These are phyloP conservation scores for Triangularia setosa DNA, from an alignment of 2,329 filamentous ascomycete genomes.

Conservation along the genomic window DNA sequence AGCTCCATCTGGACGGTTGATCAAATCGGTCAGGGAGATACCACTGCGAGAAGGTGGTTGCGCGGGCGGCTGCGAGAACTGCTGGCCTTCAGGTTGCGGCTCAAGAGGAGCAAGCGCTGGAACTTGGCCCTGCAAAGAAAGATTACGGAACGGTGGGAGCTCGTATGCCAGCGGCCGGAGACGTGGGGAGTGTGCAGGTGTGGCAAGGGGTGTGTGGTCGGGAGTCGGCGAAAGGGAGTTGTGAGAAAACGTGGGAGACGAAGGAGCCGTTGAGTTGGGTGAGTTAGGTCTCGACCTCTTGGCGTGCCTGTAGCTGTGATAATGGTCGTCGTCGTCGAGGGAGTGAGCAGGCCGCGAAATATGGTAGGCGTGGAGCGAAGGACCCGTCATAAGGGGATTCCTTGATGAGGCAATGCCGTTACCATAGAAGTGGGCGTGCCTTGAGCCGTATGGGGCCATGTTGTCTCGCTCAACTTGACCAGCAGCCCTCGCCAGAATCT, in stretches of 20 bases:
- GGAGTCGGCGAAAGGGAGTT: conserved; percentile 93
- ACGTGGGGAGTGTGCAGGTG: conserved; percentile 89
- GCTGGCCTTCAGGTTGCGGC: conserved; percentile 46
- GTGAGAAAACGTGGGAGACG: conserved; percentile 93
- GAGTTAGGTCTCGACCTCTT: conserved; percentile 93
- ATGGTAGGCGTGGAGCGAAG: conserved; percentile 70
- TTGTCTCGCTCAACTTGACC: conserved; percentile 60
- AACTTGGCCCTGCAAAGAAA: conserved; percentile 53
- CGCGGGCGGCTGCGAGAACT: conserved; percentile 35
- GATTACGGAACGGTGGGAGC: conserved; percentile 75
- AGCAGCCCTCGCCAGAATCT: conserved; percentile 57
- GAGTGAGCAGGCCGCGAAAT: conserved; percentile 88
- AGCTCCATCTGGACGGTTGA: conserved; percentile 80
- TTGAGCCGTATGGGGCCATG: conserved; percentile 41
- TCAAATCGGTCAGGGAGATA: conserved; percentile 85
- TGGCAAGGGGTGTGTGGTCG: conserved; percentile 97
- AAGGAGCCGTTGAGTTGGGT: conserved; percentile 91
- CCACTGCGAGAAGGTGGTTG: conserved; percentile 60
- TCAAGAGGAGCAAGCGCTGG: conserved; percentile 58
- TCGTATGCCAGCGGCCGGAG: conserved; percentile 75
- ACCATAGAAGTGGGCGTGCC: conserved; percentile 50
- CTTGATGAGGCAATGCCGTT: conserved; percentile 50
- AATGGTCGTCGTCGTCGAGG: conserved; percentile 78
- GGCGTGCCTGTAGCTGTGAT: conserved; percentile 64
- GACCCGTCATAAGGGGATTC: conserved; percentile 62